Evolutionary conservation across 148 eudicot genomes (phyloP).

Genomic region (Rhododendron williamsianum): DNA sequence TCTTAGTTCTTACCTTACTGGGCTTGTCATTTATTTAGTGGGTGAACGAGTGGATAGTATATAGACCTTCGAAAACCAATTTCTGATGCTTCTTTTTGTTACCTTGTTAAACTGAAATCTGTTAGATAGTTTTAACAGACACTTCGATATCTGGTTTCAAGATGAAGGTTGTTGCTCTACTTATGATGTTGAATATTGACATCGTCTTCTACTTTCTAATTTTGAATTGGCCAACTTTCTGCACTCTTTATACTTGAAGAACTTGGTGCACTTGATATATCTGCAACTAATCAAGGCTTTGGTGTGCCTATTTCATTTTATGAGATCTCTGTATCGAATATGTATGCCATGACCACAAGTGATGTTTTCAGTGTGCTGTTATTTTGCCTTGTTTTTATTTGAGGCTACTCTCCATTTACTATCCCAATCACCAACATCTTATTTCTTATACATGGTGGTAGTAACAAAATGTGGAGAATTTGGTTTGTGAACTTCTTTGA

Average conservation of each 20-base stretch:
- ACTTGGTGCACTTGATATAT: neutral
- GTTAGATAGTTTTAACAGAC: neutral
- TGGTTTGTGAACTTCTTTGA: slow-evolving; percentile 11
- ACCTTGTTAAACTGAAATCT: neutral
- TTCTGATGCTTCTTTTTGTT: neutral
- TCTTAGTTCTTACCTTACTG: neutral
- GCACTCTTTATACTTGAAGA: neutral
- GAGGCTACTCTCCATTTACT: neutral
- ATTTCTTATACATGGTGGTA: neutral
- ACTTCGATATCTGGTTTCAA: neutral
- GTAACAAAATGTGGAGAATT: neutral
- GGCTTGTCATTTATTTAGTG: neutral
- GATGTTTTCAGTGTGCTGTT: neutral
- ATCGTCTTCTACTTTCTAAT: neutral
- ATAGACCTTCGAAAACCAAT: neutral
- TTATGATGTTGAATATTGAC: neutral
- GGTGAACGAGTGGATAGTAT: neutral
- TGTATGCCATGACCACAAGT: neutral
- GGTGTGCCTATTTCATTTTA: neutral
- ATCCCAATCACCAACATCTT: neutral
- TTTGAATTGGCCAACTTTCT: neutral
- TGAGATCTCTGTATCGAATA: neutral
- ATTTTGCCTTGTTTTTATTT: neutral
- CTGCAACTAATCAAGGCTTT: neutral
- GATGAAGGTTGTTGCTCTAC: neutral